phyloP scores from a whole-genome alignment of 805 yeast species.

The Kuraishia capsulata region DNA sequence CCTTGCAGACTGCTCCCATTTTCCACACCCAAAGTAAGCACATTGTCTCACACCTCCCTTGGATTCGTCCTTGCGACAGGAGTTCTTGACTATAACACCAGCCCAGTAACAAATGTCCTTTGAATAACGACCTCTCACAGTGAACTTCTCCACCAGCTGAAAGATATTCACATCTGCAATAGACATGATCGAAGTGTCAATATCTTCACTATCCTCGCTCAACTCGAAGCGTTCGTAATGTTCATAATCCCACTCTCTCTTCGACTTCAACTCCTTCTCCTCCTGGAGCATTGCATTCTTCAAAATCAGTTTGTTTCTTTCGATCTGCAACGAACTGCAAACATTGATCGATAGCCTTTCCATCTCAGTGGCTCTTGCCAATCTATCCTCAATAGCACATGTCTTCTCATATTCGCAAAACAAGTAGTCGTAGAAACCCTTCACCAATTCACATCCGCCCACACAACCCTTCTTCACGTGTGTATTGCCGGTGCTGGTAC shows the following conservation, averaged over 20 bases:
- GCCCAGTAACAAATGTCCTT: slow-evolving; percentile 93
- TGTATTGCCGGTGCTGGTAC: not conserved
- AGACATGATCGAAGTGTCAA: slow-evolving; percentile 32
- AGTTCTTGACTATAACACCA: slow-evolving; percentile 94
- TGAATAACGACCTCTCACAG: slow-evolving; percentile 53
- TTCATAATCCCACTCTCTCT: slow-evolving; percentile 34
- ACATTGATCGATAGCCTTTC: slow-evolving; percentile 19
- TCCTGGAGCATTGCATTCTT: slow-evolving; percentile 17
- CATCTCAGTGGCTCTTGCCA: slow-evolving; percentile 16
- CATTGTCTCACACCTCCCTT: slow-evolving; percentile 91
- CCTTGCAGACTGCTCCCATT: slow-evolving; percentile 85
- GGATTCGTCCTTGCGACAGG: slow-evolving; percentile 82
- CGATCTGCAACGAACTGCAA: slow-evolving; percentile 4
- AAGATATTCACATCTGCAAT: slow-evolving; percentile 58
- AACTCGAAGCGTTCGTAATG: slow-evolving; percentile 25
- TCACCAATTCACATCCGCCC: not conserved
- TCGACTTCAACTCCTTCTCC: slow-evolving; percentile 13
- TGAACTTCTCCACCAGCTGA: slow-evolving; percentile 87
- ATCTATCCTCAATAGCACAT: slow-evolving; percentile 7
- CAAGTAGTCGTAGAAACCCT: slow-evolving; percentile 1
- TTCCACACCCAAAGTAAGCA: slow-evolving; percentile 87
- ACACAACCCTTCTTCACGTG: not conserved
- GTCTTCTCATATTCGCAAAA: slow-evolving; percentile 1
- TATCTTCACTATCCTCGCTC: slow-evolving; percentile 12
- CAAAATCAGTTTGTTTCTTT: slow-evolving; percentile 9